Conservation (phyloP, 768 basidiomycete species). For the Tephrocybe sp. region DNA sequence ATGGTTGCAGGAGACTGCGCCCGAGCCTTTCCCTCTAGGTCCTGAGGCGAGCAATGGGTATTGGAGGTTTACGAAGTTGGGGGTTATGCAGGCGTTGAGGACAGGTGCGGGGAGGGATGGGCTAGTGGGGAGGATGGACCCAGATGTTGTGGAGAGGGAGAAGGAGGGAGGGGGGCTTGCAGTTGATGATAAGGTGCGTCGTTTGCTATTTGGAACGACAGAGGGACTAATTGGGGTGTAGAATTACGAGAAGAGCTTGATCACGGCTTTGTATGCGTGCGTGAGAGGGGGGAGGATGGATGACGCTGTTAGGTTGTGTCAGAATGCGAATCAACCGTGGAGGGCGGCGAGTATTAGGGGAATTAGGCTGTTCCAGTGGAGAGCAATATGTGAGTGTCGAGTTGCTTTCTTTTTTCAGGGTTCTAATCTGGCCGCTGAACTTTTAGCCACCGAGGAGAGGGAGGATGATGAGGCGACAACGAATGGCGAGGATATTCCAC, state of each 20-base stretch:
- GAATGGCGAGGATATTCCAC: conserved; percentile 45
- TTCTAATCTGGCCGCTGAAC: not conserved
- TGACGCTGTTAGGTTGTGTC: conserved; percentile 80
- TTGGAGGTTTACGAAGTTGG: conserved; percentile 81
- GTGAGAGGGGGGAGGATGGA: conserved; percentile 85
- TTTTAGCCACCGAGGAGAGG: conserved; percentile 33
- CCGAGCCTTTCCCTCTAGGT: conserved; percentile 45
- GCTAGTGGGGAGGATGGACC: conserved; percentile 72
- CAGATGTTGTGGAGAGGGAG: conserved; percentile 71
- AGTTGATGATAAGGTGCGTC: conserved; percentile 74
- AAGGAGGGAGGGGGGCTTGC: conserved; percentile 62
- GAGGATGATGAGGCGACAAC: conserved; percentile 49
- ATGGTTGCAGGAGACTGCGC: conserved; percentile 82
- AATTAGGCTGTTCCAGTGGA: conserved; percentile 76
- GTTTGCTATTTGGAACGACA: conserved; percentile 3
- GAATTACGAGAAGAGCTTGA: conserved; percentile 80
- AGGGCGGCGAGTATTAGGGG: conserved; percentile 88
- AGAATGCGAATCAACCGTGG: conserved; percentile 88
- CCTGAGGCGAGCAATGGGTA: conserved; percentile 82
- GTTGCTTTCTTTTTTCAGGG: not conserved
- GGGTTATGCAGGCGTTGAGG: conserved; percentile 62
- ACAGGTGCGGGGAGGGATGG: conserved; percentile 49
- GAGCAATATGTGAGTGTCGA: conserved; percentile 55
- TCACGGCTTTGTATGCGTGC: conserved; percentile 77
- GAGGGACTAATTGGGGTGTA: conserved; percentile 25